Evolutionary conservation across 441 rosid genomes (phyloP), one percentile per base, ranked within the genome.

Genomic region (Gossypium aridum): DNA sequence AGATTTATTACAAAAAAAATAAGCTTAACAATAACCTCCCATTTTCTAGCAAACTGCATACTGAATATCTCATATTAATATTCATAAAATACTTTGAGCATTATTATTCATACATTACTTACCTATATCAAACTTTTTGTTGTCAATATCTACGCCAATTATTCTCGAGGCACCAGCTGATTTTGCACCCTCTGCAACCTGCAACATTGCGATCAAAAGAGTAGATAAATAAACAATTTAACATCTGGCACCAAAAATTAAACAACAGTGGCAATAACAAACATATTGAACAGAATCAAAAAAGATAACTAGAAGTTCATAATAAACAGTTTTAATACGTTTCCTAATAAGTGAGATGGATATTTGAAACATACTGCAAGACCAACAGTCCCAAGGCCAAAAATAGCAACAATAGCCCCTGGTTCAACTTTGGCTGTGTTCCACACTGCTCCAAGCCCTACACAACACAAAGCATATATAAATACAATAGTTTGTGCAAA

Each of bases 371-470:
- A 85, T 83, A 92, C 99, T 8, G 98, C 98, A 80, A 95, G 98
- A 28, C 99, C 98, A 77, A 95, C 91, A 37, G 98, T 92, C 5
- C 98, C 98, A 82, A 93, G 98, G 80, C 99, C 99, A 65, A 95
- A 95, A 77, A 95, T 77, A 70, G 98, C 97, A 45, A 95, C 99
- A 79, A 76, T 87, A 13, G 93, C 89, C 73, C 97, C 98, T 16
- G 92, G 73, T 81, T 92, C 98, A 14, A 94, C 98, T 87, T 94
- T 92, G 73, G 98, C 98, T 12, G 98, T 90, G 81, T 94, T 92
- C 98, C 98, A 94, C 73, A 94, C 98, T 69, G 98, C 98, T 83
- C 98, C 98, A 79, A 94, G 94, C 7, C 98, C 97, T 94, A 68
- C 17, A 55, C 26, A 45, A 74, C 64, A 73, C n/a, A 34, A 8